Conservation (phyloP, 179 eudicot species). For the Spergularia azorica region DNA sequence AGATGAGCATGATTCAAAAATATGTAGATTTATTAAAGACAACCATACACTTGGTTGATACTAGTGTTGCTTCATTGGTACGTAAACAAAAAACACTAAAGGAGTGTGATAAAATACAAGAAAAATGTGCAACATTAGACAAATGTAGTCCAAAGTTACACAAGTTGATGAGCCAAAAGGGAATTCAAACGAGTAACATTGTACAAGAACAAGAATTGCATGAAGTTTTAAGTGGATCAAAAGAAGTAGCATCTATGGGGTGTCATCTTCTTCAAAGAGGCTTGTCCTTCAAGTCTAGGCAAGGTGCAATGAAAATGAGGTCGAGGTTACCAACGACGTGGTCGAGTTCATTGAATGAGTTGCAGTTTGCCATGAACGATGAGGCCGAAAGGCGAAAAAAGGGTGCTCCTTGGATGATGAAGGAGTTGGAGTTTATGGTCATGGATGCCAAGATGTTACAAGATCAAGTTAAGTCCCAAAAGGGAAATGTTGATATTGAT, state of each 20-base stretch:
- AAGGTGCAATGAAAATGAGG: conserved; percentile 24
- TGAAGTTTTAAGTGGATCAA: conserved; percentile 29
- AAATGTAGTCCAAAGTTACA: conserved; percentile 25
- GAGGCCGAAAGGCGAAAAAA: conserved; percentile 23
- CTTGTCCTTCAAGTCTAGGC: conserved; percentile 37
- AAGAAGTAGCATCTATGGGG: conserved; percentile 34
- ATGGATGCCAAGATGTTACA: conserved; percentile 12
- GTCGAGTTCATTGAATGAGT: conserved; percentile 31
- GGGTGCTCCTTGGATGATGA: conserved; percentile 34
- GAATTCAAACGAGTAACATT: neutral
- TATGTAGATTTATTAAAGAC: conserved; percentile 19
- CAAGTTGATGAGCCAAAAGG: conserved; percentile 19
- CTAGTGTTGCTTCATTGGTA: neutral
- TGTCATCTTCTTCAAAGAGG: conserved; percentile 35
- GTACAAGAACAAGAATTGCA: conserved; percentile 24
- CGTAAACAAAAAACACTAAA: conserved; percentile 20
- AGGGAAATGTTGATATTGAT: conserved; percentile 13
- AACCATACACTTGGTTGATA: neutral
- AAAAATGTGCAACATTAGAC: conserved; percentile 23
- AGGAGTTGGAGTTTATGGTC: conserved; percentile 29
- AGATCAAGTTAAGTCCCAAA: conserved; percentile 23
- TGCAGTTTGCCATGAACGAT: conserved; percentile 5
- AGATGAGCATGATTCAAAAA: conserved; percentile 23
- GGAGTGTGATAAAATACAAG: conserved; percentile 21
- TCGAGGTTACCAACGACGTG: conserved; percentile 29